Percentiles rank a stretch among this genome's conserved stretches.
These are phyloP conservation scores for Teratosphaeria zuluensis DNA, from an alignment of 2,329 filamentous ascomycete species.

Conservation along the genomic window DNA sequence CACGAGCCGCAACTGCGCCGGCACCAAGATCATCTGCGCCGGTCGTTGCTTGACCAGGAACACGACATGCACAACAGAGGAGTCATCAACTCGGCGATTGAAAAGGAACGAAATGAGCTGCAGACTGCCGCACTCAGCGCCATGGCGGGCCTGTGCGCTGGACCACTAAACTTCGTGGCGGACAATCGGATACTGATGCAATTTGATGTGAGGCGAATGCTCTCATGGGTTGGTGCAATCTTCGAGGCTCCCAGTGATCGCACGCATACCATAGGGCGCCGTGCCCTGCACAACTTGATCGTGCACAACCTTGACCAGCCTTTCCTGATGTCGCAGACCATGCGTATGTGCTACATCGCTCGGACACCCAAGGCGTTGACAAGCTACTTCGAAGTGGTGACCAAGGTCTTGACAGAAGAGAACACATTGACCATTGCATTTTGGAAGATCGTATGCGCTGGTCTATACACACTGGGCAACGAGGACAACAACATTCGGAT, in stretches of 20 bases:
- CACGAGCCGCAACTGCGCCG: slow-evolving; percentile 75
- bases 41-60: slow-evolving; percentile 73
- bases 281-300: slow-evolving; percentile 82
- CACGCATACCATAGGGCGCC: slow-evolving; percentile 79
- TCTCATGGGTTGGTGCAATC: slow-evolving; percentile 91
- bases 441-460: slow-evolving; percentile 82
- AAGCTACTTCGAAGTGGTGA: slow-evolving; percentile 91
- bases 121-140: slow-evolving; percentile 83
- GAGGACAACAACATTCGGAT: slow-evolving; percentile 81
- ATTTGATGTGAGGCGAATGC: slow-evolving; percentile 86
- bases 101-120: slow-evolving; percentile 92
- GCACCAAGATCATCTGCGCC: slow-evolving; percentile 78
- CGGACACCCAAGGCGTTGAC: slow-evolving; percentile 67
- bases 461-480: slow-evolving; percentile 85
- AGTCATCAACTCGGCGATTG: slow-evolving; percentile 78
- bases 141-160: slow-evolving; percentile 83
- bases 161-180: slow-evolving; percentile 74
- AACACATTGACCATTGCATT: slow-evolving; percentile 76
- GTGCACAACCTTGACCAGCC: slow-evolving; percentile 80
- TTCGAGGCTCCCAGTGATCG: slow-evolving; percentile 88
- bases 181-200: slow-evolving; percentile 80
- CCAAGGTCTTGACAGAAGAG: slow-evolving; percentile 71
- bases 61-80: slow-evolving; percentile 61
- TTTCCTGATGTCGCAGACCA: slow-evolving; percentile 78
- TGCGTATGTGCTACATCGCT: slow-evolving; percentile 80